Conservation (phyloP, 805 yeast species). For the Brettanomyces custersianus region DNA sequence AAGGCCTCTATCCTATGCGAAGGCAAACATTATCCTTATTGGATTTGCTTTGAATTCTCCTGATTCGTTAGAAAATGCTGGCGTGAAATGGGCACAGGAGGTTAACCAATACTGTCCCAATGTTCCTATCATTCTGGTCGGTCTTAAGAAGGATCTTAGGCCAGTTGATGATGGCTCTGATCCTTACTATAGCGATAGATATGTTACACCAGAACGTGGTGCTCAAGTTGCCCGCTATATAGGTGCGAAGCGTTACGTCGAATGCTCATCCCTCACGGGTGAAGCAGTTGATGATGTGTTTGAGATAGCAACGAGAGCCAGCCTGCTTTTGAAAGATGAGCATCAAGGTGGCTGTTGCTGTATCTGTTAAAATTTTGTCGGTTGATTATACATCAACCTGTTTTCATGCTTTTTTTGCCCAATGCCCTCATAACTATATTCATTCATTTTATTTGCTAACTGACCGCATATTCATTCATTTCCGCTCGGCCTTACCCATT, state of each 20-base stretch:
- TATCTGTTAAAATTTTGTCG: constrained; percentile 22
- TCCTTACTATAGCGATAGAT: constrained; percentile 27
- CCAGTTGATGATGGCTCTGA: constrained; percentile 26
- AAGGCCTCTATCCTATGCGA: constrained; percentile 79
- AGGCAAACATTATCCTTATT: constrained; percentile 77
- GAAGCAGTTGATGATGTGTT: constrained; percentile 93
- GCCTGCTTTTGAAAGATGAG: constrained; percentile 48
- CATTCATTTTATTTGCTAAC: not conserved
- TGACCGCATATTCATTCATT: constrained; percentile 1
- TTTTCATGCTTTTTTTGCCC: not conserved
- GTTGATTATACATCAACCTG: no score
- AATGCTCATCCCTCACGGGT: constrained; percentile 87
- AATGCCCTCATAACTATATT: not conserved
- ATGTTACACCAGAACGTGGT: constrained; percentile 51
- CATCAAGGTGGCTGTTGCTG: constrained; percentile 36
- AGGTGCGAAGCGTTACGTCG: constrained; percentile 78
- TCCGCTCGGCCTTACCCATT: no score
- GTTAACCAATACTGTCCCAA: constrained; percentile 73
- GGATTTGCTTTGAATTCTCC: constrained; percentile 83
- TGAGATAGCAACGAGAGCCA: constrained; percentile 82
- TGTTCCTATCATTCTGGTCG: constrained; percentile 71
- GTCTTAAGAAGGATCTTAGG: constrained; percentile 77
- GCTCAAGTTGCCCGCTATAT: constrained; percentile 65
- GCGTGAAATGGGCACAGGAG: constrained; percentile 81
- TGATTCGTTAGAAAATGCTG: constrained; percentile 77